These are phyloP conservation scores for Trichoderma reesei DNA, from an alignment of 495 filamentous ascomycete genomes.

Conservation along the genomic window DNA sequence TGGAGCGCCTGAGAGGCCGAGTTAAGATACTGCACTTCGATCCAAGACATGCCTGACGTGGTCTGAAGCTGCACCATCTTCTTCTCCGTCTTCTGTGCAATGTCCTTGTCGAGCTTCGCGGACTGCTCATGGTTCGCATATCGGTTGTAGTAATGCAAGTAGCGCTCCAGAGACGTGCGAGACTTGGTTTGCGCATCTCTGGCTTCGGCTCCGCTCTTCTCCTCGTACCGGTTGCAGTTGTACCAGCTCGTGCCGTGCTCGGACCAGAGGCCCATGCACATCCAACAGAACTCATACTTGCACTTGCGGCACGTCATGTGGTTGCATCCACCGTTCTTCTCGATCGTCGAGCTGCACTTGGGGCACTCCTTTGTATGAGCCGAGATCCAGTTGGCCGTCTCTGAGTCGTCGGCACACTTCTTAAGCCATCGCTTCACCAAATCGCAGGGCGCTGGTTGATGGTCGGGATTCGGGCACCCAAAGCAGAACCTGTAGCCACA, in stretches of 20 bases:
- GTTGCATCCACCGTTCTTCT: constrained; percentile 99
- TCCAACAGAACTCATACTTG: constrained; percentile 99
- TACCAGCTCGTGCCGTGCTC: constrained; percentile 99
- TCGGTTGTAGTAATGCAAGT: constrained; percentile 96
- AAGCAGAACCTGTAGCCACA: constrained; percentile 90
- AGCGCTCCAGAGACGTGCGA: constrained; percentile 80
- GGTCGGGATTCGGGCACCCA: constrained; percentile 85
- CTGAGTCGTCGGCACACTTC: constrained; percentile 97
- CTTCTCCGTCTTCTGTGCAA: constrained; percentile 92
- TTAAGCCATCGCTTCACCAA: constrained; percentile 94
- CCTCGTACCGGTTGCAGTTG: constrained; percentile 95
- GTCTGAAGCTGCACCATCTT: constrained; percentile 96
- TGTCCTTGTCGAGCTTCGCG: constrained; percentile 91
- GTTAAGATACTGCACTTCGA: constrained; percentile 94
- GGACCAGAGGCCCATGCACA: constrained; percentile 98
- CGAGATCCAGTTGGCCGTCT: constrained; percentile 98
- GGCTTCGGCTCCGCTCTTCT: constrained; percentile 85
- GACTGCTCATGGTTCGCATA: constrained; percentile 99
- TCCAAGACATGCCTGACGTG: constrained; percentile 93
- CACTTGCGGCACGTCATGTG: constrained; percentile 99
- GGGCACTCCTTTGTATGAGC: constrained; percentile 98
- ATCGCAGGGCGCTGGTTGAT: constrained; percentile 85
- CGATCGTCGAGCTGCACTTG: constrained; percentile 89
- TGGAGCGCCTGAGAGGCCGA: constrained; percentile 88
- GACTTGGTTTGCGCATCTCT: constrained; percentile 85